These are phyloP conservation scores for Penicillium diatomitis DNA, from an alignment of 495 filamentous ascomycete species.

Conservation along the genomic window DNA sequence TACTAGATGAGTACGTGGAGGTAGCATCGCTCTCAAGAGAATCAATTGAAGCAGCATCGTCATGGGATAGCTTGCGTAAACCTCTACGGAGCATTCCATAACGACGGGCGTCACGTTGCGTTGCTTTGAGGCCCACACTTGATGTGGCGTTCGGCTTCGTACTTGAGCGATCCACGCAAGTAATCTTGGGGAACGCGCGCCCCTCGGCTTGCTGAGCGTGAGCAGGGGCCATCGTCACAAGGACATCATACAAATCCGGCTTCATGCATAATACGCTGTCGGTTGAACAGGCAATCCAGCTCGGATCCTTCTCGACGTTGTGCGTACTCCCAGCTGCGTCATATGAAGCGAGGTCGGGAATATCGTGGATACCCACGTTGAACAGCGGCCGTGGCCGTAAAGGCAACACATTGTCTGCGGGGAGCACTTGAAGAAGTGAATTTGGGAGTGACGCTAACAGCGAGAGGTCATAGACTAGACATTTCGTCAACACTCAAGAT, in stretches of 20 bases:
- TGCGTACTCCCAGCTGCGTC: constrained; percentile 11
- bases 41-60: constrained; percentile 13
- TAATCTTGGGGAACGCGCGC: constrained; percentile 66
- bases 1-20: constrained; percentile 38
- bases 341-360: constrained; percentile 57
- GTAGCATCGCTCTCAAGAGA: constrained; percentile 31
- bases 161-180: constrained; percentile 17
- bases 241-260: constrained; percentile 72
- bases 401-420: constrained; percentile 31
- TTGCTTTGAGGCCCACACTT: constrained; percentile 56
- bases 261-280: constrained; percentile 86
- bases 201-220: constrained; percentile 47
- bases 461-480: constrained; percentile 83
- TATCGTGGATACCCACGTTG: constrained; percentile 85
- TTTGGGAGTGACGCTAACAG: constrained; percentile 69
- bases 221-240: constrained; percentile 66
- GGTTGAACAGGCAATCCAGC: constrained; percentile 92
- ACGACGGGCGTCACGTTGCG: constrained; percentile 79
- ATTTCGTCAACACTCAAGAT: constrained; percentile 4
- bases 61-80: constrained; percentile 44
- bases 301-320: constrained; percentile 44
- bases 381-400: constrained; percentile 77
- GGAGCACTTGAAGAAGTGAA: constrained; percentile 53
- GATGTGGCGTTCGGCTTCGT: constrained; percentile 21
- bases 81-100: constrained; percentile 64